These are phyloP conservation scores for Ricinus communis DNA, from an alignment of 345 rosid genomes.

Conservation along the genomic window DNA sequence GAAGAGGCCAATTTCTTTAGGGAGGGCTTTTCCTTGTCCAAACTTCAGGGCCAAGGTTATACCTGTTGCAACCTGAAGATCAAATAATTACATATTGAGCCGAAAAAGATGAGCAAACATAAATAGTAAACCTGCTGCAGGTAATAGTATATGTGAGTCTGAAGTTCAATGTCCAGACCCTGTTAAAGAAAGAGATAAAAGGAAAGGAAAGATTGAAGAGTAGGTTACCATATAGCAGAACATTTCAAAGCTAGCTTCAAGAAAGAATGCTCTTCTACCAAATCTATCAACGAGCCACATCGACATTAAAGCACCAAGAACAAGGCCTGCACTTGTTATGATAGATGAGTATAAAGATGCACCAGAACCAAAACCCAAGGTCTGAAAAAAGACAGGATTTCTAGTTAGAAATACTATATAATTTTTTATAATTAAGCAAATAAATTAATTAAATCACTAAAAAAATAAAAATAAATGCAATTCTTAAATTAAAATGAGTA, in stretches of 20 bases:
- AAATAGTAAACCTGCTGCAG: too few relatives aligned
- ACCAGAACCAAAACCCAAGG: neutral
- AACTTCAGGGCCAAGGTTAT: neutral
- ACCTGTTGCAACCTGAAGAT: neutral
- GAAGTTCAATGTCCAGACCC: too few relatives aligned
- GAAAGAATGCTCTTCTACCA: slow-evolving; percentile 1
- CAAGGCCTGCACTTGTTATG: neutral
- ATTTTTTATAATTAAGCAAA: too few relatives aligned
- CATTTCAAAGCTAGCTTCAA: slow-evolving; percentile 1
- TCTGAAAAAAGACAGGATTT: neutral
- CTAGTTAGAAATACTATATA: too few relatives aligned
- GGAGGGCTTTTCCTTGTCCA: neutral
- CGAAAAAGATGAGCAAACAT: neutral
- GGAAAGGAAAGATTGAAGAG: neutral
- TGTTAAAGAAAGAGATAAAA: neutral
- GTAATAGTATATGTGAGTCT: too few relatives aligned
- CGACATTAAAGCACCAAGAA: neutral
- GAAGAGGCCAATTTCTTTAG: neutral
- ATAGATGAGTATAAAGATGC: neutral
- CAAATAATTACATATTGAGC: neutral
- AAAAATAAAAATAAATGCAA: too few relatives aligned
- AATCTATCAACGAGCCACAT: neutral
- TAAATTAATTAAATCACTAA: too few relatives aligned
- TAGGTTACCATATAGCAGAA: neutral
- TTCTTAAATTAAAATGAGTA: too few relatives aligned